A percentile compares a stretch with the other conserved stretches of the same genome.
These are phyloP conservation scores for Ascochyta koolunga DNA, from an alignment of 2,329 filamentous ascomycete species.

Conservation along the genomic window DNA sequence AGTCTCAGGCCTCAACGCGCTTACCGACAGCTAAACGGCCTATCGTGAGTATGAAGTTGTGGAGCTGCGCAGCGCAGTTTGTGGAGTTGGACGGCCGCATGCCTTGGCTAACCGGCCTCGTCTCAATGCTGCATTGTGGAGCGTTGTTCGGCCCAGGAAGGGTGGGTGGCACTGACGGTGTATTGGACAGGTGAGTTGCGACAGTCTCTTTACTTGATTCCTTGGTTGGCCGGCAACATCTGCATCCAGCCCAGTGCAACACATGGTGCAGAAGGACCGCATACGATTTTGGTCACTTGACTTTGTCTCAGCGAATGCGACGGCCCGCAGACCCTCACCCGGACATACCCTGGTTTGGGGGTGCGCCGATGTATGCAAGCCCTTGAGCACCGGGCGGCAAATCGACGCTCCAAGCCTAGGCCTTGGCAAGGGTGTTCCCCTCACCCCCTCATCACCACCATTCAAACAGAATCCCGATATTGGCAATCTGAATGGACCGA, in stretches of 20 bases:
- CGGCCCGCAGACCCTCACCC: slow-evolving; percentile 45
- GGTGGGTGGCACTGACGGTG: slow-evolving; percentile 75
- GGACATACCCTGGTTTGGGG: slow-evolving; percentile 38
- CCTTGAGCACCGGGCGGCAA: slow-evolving; percentile 47
- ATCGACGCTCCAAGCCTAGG: slow-evolving; percentile 40
- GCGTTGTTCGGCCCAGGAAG: slow-evolving; percentile 75
- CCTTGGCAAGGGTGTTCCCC: slow-evolving; percentile 34
- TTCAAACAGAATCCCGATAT: slow-evolving; percentile 21
- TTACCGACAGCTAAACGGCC: slow-evolving; percentile 59
- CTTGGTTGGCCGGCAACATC: slow-evolving; percentile 42
- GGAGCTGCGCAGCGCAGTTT: slow-evolving; percentile 74
- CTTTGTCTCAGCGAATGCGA: slow-evolving; percentile 52
- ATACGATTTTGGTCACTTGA: slow-evolving; percentile 68
- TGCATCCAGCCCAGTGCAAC: slow-evolving; percentile 34
- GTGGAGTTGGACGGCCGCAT: slow-evolving; percentile 78
- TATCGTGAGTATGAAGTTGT: slow-evolving; percentile 77
- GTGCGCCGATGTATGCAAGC: slow-evolving; percentile 42
- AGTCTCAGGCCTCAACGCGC: slow-evolving; percentile 42
- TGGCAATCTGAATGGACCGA: slow-evolving; percentile 21
- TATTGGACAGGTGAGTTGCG: slow-evolving; percentile 85
- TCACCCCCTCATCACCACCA: slow-evolving; percentile 23
- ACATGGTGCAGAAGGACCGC: slow-evolving; percentile 53
- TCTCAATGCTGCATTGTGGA: slow-evolving; percentile 78
- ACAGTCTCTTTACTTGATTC: slow-evolving; percentile 31
- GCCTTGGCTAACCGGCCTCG: slow-evolving; percentile 83